Conservation (phyloP, 805 yeast species). For the Yamadazyma kitorensis region DNA sequence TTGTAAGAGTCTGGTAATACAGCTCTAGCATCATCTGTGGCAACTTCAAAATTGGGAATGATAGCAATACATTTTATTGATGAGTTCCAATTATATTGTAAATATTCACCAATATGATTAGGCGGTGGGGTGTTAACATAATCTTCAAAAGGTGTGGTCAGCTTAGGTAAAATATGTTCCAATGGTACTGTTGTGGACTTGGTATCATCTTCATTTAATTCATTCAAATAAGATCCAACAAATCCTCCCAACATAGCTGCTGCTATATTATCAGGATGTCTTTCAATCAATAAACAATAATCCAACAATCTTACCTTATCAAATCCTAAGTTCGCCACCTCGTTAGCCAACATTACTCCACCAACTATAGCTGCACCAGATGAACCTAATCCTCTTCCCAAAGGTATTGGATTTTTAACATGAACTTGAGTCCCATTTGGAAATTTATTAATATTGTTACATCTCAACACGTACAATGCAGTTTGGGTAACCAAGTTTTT, state of each 20-base stretch:
- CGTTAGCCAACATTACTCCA: conserved; percentile 88
- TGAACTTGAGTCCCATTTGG: conserved; percentile 81
- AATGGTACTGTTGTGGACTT: conserved; percentile 72
- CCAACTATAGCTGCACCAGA: conserved; percentile 99
- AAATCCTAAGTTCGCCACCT: conserved; percentile 70
- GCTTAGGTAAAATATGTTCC: conserved; percentile 76
- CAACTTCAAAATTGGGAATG: conserved; percentile 91
- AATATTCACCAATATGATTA: conserved; percentile 78
- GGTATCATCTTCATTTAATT: conserved; percentile 66
- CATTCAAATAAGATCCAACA: conserved; percentile 91
- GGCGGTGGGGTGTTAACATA: conserved; percentile 58
- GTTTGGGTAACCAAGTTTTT: conserved; percentile 87
- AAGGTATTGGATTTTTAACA: conserved; percentile 87
- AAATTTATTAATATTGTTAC: conserved; percentile 71
- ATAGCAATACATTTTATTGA: conserved; percentile 85
- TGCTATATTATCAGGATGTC: conserved; percentile 97
- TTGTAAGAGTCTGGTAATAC: conserved; percentile 82
- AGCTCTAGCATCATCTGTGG: conserved; percentile 87
- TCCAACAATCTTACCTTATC: conserved; percentile 83
- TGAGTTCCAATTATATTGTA: conserved; percentile 78
- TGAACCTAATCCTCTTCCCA: conserved; percentile 96
- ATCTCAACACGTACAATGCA: conserved; percentile 86
- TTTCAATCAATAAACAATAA: conserved; percentile 93
- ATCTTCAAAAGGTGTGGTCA: conserved; percentile 58
- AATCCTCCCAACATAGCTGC: conserved; percentile 99